phyloP scores from a whole-genome alignment of 108 stramenopile species.

The Asterionellopsis glacialis region DNA sequence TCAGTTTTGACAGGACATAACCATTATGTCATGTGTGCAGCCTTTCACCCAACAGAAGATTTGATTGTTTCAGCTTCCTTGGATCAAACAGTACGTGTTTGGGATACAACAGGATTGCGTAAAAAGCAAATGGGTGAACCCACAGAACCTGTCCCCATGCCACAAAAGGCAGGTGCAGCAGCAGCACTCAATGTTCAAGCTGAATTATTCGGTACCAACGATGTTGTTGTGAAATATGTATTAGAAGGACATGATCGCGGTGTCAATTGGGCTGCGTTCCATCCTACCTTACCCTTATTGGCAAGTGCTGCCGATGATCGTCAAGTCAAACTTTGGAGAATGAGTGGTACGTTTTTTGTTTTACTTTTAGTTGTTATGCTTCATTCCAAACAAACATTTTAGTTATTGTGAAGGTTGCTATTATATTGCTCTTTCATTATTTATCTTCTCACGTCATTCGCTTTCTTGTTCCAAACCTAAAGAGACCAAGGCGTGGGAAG shows the following conservation, averaged over 20 bases:
- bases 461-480: no score
- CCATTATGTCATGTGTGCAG: constrained; percentile 99
- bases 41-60: constrained; percentile 98
- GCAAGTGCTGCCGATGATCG: constrained; percentile 98
- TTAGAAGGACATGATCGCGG: constrained; percentile 99
- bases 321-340: constrained; percentile 99
- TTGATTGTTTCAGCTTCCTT: constrained; percentile 97
- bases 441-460: no score
- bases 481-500: constrained; percentile 99
- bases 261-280: constrained; percentile 99
- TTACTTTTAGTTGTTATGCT: no score
- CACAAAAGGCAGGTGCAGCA: constrained; percentile 33
- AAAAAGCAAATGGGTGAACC: constrained; percentile 89
- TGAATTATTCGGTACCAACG: constrained; percentile 98
- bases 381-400: no score
- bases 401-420: no score
- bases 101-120: constrained; percentile 97
- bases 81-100: constrained; percentile 99
- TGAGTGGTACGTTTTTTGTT: constrained; percentile 51
- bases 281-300: constrained; percentile 95
- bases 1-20: constrained; percentile 99
- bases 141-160: constrained; percentile 30
- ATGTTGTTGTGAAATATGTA: constrained; percentile 99
- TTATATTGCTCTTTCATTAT: no score
- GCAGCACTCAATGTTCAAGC: constrained; percentile 90